Evolutionary conservation across 2,329 filamentous ascomycete species (phyloP).

Genomic region (Pseudocercospora vitis): DNA sequence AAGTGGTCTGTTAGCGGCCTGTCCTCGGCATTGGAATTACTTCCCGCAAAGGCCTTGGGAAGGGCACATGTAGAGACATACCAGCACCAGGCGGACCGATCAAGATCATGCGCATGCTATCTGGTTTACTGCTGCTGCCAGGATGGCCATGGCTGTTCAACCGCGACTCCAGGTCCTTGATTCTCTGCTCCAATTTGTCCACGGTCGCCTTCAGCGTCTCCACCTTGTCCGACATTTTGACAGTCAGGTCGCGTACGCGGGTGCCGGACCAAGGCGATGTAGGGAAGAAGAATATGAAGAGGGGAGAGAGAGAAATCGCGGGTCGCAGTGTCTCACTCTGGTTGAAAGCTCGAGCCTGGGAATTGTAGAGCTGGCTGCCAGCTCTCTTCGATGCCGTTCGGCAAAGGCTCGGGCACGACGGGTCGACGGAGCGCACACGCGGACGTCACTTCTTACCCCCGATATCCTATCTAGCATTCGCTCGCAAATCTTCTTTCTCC

Average conservation of each 20-base stretch:
- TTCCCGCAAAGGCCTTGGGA: not conserved
- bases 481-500: no score
- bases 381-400: constrained; percentile 5
- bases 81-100: constrained; percentile 97
- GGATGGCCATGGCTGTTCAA: constrained; percentile 49
- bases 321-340: constrained; percentile 5
- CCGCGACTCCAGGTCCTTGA: constrained; percentile 79
- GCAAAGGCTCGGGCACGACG: no score
- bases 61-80: constrained; percentile 51
- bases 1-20: constrained; percentile 16
- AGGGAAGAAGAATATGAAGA: not conserved
- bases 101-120: constrained; percentile 87
- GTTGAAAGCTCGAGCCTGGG: not conserved
- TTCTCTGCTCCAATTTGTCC: constrained; percentile 77
- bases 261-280: constrained; percentile 18
- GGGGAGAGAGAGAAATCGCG: not conserved
- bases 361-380: no score
- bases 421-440: no score
- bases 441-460: no score
- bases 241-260: constrained; percentile 10
- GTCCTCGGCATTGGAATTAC: constrained; percentile 10
- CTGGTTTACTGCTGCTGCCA: constrained; percentile 47
- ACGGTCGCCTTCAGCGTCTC: constrained; percentile 73
- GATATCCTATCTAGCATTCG: no score
- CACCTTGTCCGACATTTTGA: constrained; percentile 27